Evolutionary conservation across 352 stramenopile species (phyloP).

Genomic region (Globisporangium irregulare): DNA sequence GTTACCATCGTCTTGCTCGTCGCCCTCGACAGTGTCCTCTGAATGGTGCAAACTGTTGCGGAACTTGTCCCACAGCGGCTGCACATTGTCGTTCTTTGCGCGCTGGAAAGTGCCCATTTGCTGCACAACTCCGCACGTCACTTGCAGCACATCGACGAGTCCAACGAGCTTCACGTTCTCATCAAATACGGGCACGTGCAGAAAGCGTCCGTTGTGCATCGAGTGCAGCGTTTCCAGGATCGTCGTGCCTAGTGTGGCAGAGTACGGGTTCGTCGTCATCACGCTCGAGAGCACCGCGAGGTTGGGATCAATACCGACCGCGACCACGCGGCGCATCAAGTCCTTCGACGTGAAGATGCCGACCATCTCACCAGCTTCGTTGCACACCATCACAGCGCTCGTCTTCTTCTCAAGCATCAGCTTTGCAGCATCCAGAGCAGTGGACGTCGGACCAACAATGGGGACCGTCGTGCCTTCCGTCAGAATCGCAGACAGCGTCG

Average conservation of each 20-base stretch:
- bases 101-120: conserved; percentile 81
- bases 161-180: conserved; percentile 87
- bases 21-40: conserved; percentile 26
- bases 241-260: conserved; percentile 89
- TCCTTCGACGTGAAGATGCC: conserved; percentile 98
- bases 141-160: conserved; percentile 95
- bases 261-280: conserved; percentile 95
- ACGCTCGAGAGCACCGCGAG: conserved; percentile 83
- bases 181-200: conserved; percentile 96
- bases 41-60: conserved; percentile 46
- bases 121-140: conserved; percentile 85
- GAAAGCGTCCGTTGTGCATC: conserved; percentile 97
- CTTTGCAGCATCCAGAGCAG: conserved; percentile 63
- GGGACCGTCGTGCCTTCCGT: conserved; percentile 55
- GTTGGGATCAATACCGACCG: conserved; percentile 81
- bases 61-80: conserved; percentile 78
- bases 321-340: conserved; percentile 94
- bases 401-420: conserved; percentile 83
- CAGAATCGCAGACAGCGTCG: conserved; percentile 78
- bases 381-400: conserved; percentile 89
- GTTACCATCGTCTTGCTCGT: conserved; percentile 27
- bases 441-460: conserved; percentile 46
- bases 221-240: conserved; percentile 97
- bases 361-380: conserved; percentile 79
- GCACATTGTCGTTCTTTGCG: conserved; percentile 59